Conservation (phyloP, 2,329 filamentous ascomycete species). For the Colletotrichum tofieldiae region DNA sequence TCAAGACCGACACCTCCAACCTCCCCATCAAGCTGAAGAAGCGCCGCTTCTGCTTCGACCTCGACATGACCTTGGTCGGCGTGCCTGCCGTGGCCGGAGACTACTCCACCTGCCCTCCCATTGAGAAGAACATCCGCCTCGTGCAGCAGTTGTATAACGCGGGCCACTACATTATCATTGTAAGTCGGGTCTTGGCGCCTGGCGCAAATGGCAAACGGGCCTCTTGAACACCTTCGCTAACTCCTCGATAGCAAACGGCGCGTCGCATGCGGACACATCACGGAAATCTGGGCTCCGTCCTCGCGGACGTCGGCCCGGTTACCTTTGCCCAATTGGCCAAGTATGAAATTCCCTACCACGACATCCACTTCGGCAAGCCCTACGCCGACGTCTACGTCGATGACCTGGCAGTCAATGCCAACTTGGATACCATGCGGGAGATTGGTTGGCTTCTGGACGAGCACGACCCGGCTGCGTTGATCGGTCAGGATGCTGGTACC, state of each 20-base stretch:
- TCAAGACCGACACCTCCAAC: slow-evolving; percentile 46
- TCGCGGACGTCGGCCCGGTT: slow-evolving; percentile 48
- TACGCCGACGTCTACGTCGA: slow-evolving; percentile 52
- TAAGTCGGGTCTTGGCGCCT: slow-evolving; percentile 42
- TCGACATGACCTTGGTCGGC: slow-evolving; percentile 52
- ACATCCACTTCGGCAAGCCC: slow-evolving; percentile 51
- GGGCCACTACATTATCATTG: slow-evolving; percentile 51
- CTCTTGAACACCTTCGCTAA: neutral
- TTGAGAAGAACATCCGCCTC: slow-evolving; percentile 49
- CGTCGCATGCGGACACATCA: slow-evolving; percentile 50
- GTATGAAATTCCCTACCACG: slow-evolving; percentile 50
- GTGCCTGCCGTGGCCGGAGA: slow-evolving; percentile 48
- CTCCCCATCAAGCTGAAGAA: slow-evolving; percentile 46
- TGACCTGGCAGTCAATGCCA: slow-evolving; percentile 49
- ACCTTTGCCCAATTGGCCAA: slow-evolving; percentile 49
- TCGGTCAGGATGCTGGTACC: slow-evolving; percentile 34
- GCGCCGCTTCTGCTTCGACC: slow-evolving; percentile 52
- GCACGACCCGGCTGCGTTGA: slow-evolving; percentile 40
- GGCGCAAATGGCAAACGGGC: neutral
- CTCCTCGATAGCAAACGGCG: slow-evolving; percentile 46
- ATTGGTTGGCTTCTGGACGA: slow-evolving; percentile 51
- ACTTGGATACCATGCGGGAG: slow-evolving; percentile 49
- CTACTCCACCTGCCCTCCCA: slow-evolving; percentile 51
- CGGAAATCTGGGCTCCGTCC: slow-evolving; percentile 49
- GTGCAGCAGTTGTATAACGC: slow-evolving; percentile 50